Evolutionary conservation across 352 stramenopile species (phyloP), one percentile per base, ranked within the genome.

Genomic region (Globisporangium nagaii): DNA sequence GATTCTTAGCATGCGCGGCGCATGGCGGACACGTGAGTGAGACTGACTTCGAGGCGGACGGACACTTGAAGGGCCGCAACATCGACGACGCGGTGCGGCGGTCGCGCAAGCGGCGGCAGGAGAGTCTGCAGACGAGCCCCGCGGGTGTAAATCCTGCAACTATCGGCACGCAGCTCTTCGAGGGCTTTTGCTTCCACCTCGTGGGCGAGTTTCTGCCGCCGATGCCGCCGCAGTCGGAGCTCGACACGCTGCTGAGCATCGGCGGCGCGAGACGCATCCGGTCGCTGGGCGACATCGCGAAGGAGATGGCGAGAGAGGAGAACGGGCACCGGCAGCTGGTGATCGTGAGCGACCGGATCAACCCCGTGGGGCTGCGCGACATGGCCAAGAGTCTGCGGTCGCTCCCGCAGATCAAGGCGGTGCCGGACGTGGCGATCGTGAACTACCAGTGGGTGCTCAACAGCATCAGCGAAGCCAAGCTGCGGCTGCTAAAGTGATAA

Each of bases 361-460:
- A 88, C 55, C 68, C 77, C 13, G 61, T 63, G n/a, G 72, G 73
- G 53, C 53, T 88, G 24, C 68, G 72, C 24, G 66, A 77, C 37
- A 54, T 68, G 27, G 65, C 70, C 36, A 71, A 53, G 53, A 40
- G 71, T 11, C 50, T 90, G n/a, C 71, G 58, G 37, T 50, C 60
- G 8, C 51, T 75, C 34, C 65, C 69, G 25, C 65, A 84, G 45
- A 47, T 90, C 10, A 72, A 72, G 40, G 36, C 43, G n/a, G 47
- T 84, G 8, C 56, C 50, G 2, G 51, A 62, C 17, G 66, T 74
- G 36, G 58, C 69, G 19, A 80, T 90, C 57, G 79, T 94, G 36
- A 90, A 83, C 63, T 94, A 92, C 62, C 68, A 90, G 58, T 94
- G 84, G 84, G 66, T 94, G 32, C 77, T 94, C 45, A 88, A 92